Base-by-base conservation (phyloP, 495 filamentous ascomycete species). In the Usnea hakonensis region DNA sequence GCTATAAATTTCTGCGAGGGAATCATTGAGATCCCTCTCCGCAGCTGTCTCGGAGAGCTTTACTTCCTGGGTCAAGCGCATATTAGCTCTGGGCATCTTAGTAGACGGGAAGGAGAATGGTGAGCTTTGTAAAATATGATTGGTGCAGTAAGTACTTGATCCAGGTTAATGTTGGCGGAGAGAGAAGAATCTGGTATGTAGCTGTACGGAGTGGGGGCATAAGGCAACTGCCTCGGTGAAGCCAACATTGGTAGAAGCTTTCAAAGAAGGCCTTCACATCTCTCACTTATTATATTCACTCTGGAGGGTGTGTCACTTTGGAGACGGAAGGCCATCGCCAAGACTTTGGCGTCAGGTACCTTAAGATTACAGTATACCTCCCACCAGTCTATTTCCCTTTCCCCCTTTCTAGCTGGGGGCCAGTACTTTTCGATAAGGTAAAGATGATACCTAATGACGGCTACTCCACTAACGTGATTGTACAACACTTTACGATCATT, bases 1-100 rank as follows among this genome's bases (percentile, higher is more conserved):
- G 76, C 91, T 95, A 76, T 97, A 97, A 55, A 99, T 87, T 70
- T 99, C 94, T 55, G 93, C 94, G 14, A 99, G 83, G 2, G 94
- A 97, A 70, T 97, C 94, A 76, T 95, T 89, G 5, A 97, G 84
- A 70, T 97, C 93, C 32, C 93, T 85, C 74, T 97, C 90, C 35
- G 87, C 86, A 55, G 89, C 84, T 30, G 86, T 95, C 8, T 88
- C 85, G 55, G 89, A 81, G 52, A 99, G 83, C 76, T 95, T 96
- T 62, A 96, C 90, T 82, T 99, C 95, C 87, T 97, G 59, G 58
- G 64, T 60, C 63, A 36, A 60, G 64, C 57, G 67, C 62, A 48
- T 60, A 53, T 53, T 66, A 65, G 46, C 32, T 16, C 44, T 46
- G 32, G 40, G 33, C 16, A 11, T 19, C 16, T 33, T 28, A 40